Percentiles rank a stretch among this genome's conserved stretches.
Evolutionary conservation across 2,329 filamentous ascomycete genomes (phyloP).

Genomic region (Corynespora cassiicola): DNA sequence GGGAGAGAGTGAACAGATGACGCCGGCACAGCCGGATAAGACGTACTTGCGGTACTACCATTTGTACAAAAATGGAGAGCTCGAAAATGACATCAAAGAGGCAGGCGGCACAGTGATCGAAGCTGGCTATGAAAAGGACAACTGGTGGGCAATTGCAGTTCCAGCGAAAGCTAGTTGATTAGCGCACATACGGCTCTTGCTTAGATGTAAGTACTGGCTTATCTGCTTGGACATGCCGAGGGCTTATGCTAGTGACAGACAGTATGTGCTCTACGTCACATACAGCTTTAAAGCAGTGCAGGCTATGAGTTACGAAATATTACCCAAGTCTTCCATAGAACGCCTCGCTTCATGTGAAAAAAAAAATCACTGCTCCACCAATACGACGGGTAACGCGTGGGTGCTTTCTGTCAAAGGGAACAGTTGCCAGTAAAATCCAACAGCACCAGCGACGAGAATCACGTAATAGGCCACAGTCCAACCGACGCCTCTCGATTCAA

Average conservation of each 20-base stretch:
- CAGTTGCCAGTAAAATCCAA: constrained; percentile 73
- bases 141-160: constrained; percentile 87
- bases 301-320: too few relatives aligned
- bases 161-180: too few relatives aligned
- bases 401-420: constrained; percentile 74
- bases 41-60: constrained; percentile 94
- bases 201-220: too few relatives aligned
- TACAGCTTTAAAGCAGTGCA: too few relatives aligned
- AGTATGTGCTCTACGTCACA: too few relatives aligned
- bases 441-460: constrained; percentile 74
- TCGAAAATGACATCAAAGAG: constrained; percentile 77
- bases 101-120: constrained; percentile 80
- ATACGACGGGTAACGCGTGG: constrained; percentile 53
- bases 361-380: constrained; percentile 14
- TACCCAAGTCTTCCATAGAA: too few relatives aligned
- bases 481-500: constrained; percentile 43
- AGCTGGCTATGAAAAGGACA: constrained; percentile 93
- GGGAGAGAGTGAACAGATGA: constrained; percentile 22
- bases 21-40: constrained; percentile 42
- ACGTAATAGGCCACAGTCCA: constrained; percentile 85
- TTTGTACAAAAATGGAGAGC: constrained; percentile 83
- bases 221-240: too few relatives aligned
- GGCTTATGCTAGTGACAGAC: too few relatives aligned
- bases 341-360: too few relatives aligned
- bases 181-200: too few relatives aligned